A percentile compares a stretch with the other conserved stretches of the same genome.
phyloP scores from a whole-genome alignment of 2,329 filamentous ascomycete species.

The Samsoniella hepiali region DNA sequence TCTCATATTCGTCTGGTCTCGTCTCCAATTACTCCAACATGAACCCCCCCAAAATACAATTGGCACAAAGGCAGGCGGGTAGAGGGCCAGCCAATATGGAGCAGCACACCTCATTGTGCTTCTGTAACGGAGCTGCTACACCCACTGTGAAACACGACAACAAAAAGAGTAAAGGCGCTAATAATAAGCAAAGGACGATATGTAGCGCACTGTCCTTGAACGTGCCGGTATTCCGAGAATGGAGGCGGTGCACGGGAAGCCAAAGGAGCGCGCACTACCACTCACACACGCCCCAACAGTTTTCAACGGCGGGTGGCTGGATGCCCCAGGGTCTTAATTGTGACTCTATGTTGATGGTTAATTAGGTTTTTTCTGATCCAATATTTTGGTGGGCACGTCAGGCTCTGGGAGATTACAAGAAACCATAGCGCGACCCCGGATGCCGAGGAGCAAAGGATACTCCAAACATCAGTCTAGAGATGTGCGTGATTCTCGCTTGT shows the following conservation, averaged over 20 bases:
- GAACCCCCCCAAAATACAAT: neutral
- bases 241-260: conserved; percentile 4
- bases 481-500: too few species aligned
- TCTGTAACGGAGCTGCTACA: neutral
- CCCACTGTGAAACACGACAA: conserved; percentile 2
- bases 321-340: neutral
- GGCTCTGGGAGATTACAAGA: too few species aligned
- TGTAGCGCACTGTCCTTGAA: neutral
- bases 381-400: too few species aligned
- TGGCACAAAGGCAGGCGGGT: neutral
- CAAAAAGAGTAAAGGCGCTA: neutral
- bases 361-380: neutral
- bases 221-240: conserved; percentile 9
- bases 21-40: neutral
- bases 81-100: neutral
- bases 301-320: neutral
- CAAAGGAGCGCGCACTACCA: neutral
- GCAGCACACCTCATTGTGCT: neutral
- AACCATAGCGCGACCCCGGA: too few species aligned
- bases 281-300: neutral
- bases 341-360: neutral
- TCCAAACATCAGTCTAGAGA: neutral
- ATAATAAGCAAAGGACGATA: neutral
- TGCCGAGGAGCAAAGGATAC: too few species aligned
- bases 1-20: neutral